A percentile compares a stretch with the other conserved stretches of the same genome.
phyloP scores from a whole-genome alignment of 129 eudicot species.

The Scalesia atractyloides region DNA sequence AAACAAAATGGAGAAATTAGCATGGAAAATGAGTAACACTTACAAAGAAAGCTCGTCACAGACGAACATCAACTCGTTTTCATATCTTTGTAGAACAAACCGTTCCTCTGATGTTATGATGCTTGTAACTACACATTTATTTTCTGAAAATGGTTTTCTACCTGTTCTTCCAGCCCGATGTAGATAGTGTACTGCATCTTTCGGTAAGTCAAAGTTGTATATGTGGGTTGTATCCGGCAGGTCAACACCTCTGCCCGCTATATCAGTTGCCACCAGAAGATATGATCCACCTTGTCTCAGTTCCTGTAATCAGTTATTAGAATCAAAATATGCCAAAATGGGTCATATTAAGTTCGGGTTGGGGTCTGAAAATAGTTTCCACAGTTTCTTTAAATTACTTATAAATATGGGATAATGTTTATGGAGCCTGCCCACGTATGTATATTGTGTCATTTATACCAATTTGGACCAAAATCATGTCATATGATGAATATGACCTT shows the following conservation, averaged over 20 bases:
- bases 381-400: neutral
- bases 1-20: neutral
- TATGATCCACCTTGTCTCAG: slow-evolving; percentile 62
- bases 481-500: neutral
- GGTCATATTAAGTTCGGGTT: neutral
- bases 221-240: slow-evolving; percentile 93
- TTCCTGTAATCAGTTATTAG: slow-evolving; percentile 49
- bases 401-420: neutral
- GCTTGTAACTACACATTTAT: slow-evolving; percentile 73
- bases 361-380: neutral
- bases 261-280: slow-evolving; percentile 90
- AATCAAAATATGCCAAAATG: neutral
- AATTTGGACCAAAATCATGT: neutral
- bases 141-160: slow-evolving; percentile 82
- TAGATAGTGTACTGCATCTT: slow-evolving; percentile 81
- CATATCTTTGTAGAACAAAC: slow-evolving; percentile 75
- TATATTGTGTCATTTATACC: neutral
- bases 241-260: slow-evolving; percentile 96
- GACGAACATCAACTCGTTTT: slow-evolving; percentile 73
- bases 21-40: slow-evolving; percentile 19
- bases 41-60: slow-evolving; percentile 59
- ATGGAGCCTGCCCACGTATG: neutral
- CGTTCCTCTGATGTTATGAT: slow-evolving; percentile 75
- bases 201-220: slow-evolving; percentile 92
- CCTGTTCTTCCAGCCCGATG: slow-evolving; percentile 99